phyloP scores from a whole-genome alignment of 768 basidiomycete species.

The Leucogyrophana mollusca region DNA sequence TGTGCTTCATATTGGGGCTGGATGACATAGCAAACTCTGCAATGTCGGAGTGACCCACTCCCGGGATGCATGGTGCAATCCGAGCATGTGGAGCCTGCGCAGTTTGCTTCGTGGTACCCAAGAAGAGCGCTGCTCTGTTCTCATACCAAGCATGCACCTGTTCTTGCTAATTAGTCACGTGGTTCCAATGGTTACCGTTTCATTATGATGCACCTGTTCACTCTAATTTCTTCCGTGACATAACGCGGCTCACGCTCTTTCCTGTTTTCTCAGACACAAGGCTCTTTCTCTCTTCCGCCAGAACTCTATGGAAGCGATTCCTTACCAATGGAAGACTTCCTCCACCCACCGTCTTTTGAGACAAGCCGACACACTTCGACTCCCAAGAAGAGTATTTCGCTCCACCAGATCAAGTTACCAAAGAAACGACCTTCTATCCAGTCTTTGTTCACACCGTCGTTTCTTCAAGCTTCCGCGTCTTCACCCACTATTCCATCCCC shows the following conservation, averaged over 20 bases:
- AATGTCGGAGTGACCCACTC: no score
- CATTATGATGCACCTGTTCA: background rate
- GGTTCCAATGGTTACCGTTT: conserved; percentile 4
- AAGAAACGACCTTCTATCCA: conserved; percentile 55
- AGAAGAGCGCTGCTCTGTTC: no score
- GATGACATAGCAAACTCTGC: no score
- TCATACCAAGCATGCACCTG: no score
- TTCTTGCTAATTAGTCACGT: conserved; percentile 10
- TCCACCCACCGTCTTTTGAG: background rate
- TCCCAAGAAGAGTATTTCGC: conserved; percentile 6
- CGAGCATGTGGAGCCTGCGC: no score
- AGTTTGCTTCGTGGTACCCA: no score
- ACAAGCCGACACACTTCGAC: conserved; percentile 1
- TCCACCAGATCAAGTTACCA: conserved; percentile 33
- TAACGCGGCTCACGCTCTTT: conserved; percentile 1
- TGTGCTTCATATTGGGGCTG: no score
- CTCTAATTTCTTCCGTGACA: conserved; percentile 6
- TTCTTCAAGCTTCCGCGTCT: conserved; percentile 42
- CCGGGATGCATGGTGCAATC: no score
- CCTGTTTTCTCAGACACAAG: conserved; percentile 6
- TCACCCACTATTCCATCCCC: conserved; percentile 25
- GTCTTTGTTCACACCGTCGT: conserved; percentile 39
- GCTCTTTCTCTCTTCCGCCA: conserved; percentile 2
- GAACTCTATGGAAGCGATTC: background rate
- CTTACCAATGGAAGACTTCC: conserved; percentile 6